Conservation (phyloP, 2,329 filamentous ascomycete species). For the Plectosphaerella plurivora region DNA sequence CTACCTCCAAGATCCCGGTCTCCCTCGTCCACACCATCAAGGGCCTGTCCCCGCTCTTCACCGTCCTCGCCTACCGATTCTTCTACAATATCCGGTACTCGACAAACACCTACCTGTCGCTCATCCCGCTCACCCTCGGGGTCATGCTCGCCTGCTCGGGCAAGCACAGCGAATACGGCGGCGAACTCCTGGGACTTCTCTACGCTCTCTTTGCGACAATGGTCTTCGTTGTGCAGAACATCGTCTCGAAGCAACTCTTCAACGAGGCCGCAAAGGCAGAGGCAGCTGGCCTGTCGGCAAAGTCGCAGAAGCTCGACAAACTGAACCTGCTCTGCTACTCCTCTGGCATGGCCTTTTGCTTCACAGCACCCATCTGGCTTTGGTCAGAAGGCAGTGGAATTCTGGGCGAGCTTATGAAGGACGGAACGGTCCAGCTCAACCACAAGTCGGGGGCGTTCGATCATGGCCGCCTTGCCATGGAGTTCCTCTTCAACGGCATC, state of each 20-base stretch:
- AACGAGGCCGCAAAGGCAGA: conserved; percentile 88
- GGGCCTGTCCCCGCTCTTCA: conserved; percentile 91
- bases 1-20: conserved; percentile 91
- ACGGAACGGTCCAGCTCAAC: conserved; percentile 67
- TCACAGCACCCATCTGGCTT: conserved; percentile 89
- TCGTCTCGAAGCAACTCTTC: conserved; percentile 96
- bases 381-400: conserved; percentile 82
- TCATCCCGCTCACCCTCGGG: conserved; percentile 88
- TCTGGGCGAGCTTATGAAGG: conserved; percentile 62
- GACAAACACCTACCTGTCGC: conserved; percentile 77
- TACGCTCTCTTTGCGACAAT: conserved; percentile 87
- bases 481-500: conserved; percentile 94
- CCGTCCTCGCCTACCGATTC: conserved; percentile 85
- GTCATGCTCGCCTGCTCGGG: conserved; percentile 95
- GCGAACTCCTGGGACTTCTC: conserved; percentile 83
- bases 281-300: conserved; percentile 59
- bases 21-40: conserved; percentile 98
- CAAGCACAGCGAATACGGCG: conserved; percentile 63
- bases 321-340: conserved; percentile 96
- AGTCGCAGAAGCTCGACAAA: conserved; percentile 84
- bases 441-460: conserved; percentile 64
- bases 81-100: conserved; percentile 89
- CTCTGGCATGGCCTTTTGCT: conserved; percentile 84
- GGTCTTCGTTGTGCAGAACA: conserved; percentile 97
- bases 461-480: conserved; percentile 68